Conservation (phyloP, 176 grass and related monocot genomes). For the Phoenix roebelenii region DNA sequence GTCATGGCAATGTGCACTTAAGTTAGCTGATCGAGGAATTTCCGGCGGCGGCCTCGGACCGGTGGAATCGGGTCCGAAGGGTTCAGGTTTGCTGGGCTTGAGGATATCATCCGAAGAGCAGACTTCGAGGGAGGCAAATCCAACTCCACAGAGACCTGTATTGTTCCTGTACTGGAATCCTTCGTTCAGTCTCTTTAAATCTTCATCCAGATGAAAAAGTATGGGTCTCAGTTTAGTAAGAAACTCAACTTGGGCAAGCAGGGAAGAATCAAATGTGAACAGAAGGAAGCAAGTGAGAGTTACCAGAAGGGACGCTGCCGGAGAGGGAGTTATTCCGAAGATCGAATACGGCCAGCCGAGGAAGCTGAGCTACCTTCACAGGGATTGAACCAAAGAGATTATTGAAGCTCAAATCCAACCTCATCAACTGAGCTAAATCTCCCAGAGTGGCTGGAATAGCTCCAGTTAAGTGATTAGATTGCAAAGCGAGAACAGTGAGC, state of each 20-base stretch:
- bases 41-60: constrained; percentile 36
- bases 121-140: constrained; percentile 39
- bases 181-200: constrained; percentile 39
- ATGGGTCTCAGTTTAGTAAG: not conserved
- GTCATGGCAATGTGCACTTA: constrained; percentile 14
- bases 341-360: constrained; percentile 37
- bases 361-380: constrained; percentile 44
- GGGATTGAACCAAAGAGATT: constrained; percentile 69
- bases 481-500: constrained; percentile 58
- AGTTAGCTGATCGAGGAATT: constrained; percentile 29
- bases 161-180: constrained; percentile 65
- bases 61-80: constrained; percentile 16
- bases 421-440: constrained; percentile 39
- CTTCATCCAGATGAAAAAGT: constrained; percentile 24
- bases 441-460: constrained; percentile 62
- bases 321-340: constrained; percentile 66
- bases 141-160: constrained; percentile 53
- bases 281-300: not conserved
- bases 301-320: constrained; percentile 74
- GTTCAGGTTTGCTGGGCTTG: constrained; percentile 62
- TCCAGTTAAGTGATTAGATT: constrained; percentile 68
- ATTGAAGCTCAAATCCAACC: constrained; percentile 81
- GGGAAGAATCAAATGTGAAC: not conserved
- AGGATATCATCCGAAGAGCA: constrained; percentile 30
- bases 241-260: not conserved